Percentiles rank a stretch among this genome's conserved stretches.
Conservation (phyloP, 805 yeast genomes). For the Myxozyma lipomycoides region DNA sequence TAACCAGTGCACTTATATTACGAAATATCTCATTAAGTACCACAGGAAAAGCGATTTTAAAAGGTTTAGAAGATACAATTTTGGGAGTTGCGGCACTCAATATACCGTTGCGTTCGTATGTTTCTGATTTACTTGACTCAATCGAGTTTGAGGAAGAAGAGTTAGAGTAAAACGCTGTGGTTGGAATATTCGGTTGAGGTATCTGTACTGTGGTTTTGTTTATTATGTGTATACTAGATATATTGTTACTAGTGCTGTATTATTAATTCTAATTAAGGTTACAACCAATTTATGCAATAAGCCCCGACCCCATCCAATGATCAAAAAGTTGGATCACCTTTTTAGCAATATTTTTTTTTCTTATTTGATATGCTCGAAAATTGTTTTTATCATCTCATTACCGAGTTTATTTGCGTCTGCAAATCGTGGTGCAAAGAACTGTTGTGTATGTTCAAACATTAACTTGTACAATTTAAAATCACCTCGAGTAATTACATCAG, state of each 20-base stretch:
- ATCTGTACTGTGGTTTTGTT: no score
- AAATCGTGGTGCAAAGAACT: slow-evolving; percentile 80
- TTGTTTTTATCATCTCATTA: slow-evolving; percentile 88
- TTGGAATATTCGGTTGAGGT: no score
- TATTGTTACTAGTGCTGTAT: neutral
- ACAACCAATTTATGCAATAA: no score
- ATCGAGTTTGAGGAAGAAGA: neutral
- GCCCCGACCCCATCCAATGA: no score
- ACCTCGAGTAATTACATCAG: slow-evolving; percentile 70
- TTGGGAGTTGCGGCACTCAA: slow-evolving; percentile 29
- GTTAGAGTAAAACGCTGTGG: neutral
- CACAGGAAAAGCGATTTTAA: slow-evolving; percentile 29
- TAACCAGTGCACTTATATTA: slow-evolving; percentile 38
- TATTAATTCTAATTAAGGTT: no score
- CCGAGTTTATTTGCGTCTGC: slow-evolving; percentile 86
- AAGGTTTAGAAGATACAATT: slow-evolving; percentile 23
- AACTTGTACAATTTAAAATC: slow-evolving; percentile 66
- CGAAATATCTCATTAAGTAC: slow-evolving; percentile 38
- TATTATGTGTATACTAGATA: neutral
- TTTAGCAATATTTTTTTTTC: neutral
- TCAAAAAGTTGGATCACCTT: no score
- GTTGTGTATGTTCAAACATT: slow-evolving; percentile 74
- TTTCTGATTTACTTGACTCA: slow-evolving; percentile 21
- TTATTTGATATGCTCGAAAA: slow-evolving; percentile 42
- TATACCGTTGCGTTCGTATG: slow-evolving; percentile 24